Base-by-base conservation (phyloP, 331 rosid species). In the Cydonia oblonga region DNA sequence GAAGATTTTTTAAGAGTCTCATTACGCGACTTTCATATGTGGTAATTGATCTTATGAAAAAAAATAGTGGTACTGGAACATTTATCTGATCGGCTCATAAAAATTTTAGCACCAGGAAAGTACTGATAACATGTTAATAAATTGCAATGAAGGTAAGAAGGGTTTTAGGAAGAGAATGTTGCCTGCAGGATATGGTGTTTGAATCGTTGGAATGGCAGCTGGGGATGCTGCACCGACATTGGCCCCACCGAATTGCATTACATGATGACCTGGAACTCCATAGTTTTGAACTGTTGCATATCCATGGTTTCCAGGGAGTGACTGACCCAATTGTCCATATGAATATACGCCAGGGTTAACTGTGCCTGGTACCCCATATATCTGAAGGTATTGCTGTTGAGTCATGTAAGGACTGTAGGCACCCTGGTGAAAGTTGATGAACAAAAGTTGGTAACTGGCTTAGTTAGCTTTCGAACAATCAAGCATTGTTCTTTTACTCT, bases 381-480 rank as follows among this genome's bases (percentile, higher is more conserved):
- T 56, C 74, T 75, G 79, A 75, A 75, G 79, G 79, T 75, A 75
- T 20, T 75, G 79, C 61, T 75, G 79, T 52, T 58, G 79, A 75
- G 62, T 69, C 68, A 46, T 56, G 72, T 75, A 75, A 28, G 79
- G 79, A 66, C 30, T 58, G 68, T 75, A 75, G 44, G 61, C 68
- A 66, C 79, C 79, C 68, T 75, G 73, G 49, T 22, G 51, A 40
- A 75, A 40, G 38, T 65, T 65, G 28, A 65, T 25, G 26, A 40
- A 53, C 54, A 35, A 30, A 33, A 24, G 25, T 35, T 0, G 6
- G 19, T 23, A 64, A 38, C 58, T 19, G 15, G 22, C 13, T 32
- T 14, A 32, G 64, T 74, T 52, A 74, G 42, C 25, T 53, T 64
- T 60, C 60, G 2, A 38, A 53, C 22, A 74, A 49, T 74, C 66